Conservation (phyloP, 208 protist genomes). For the Ichthyophonus hoferi region DNA sequence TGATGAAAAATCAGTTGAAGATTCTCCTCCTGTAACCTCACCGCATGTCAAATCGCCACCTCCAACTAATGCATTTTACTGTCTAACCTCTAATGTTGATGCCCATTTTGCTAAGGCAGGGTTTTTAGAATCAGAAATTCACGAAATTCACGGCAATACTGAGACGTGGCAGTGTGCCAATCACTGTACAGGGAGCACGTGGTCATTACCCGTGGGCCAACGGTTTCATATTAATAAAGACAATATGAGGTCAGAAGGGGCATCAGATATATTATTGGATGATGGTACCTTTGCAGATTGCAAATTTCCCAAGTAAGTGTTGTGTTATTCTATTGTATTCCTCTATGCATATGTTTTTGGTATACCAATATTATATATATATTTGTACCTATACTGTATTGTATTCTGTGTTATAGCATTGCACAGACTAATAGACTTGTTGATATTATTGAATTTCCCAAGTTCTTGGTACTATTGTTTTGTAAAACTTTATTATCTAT, state of each 20-base stretch:
- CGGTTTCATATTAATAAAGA: neutral
- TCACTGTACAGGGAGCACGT: neutral
- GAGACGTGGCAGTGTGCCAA: neutral
- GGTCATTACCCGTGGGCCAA: neutral
- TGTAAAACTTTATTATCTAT: too few relatives aligned
- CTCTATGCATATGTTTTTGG: neutral
- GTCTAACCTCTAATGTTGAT: constrained; percentile 1
- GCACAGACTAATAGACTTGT: neutral
- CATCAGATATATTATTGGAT: neutral
- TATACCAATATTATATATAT: neutral
- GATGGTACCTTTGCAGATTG: neutral
- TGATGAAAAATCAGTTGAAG: too few relatives aligned
- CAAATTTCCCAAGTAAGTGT: neutral
- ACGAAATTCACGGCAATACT: constrained; percentile 10
- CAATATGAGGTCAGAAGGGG: neutral
- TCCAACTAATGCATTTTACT: neutral
- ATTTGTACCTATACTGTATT: neutral
- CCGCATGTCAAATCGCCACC: too few relatives aligned
- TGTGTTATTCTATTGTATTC: neutral
- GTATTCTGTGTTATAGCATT: neutral
- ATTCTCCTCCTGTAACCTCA: too few relatives aligned
- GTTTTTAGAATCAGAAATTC: neutral
- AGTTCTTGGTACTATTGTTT: neutral
- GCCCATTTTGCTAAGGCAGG: neutral
- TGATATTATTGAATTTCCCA: neutral